Base-by-base conservation (phyloP, 2,329 filamentous ascomycete genomes). In the Penicillium fuscoglaucum region DNA sequence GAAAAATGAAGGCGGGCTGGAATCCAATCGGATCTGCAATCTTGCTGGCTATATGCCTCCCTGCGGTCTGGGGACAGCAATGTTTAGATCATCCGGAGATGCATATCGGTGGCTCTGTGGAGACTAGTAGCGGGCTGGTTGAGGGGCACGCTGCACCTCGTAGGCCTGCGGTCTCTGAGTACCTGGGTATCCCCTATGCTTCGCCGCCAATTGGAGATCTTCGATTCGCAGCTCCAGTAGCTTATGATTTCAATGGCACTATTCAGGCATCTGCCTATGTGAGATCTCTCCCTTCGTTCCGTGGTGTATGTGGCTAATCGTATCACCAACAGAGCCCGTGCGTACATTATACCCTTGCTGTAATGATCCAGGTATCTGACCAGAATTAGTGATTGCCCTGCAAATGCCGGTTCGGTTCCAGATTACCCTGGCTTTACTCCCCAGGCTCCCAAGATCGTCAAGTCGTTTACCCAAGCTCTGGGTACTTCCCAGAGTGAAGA, bases 401-500 rank as follows among this genome's bases (percentile, higher is more conserved):
- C 61, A 28, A 65, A 58, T 41, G 52, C 59, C 9, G 61, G 58
- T 3, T 55, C 61, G 24, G 28, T 58, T 15, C 62, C 65, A n/a
- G 52, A 55, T 41, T 69, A 64, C 29, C 68, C 68, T 13, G 61
- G 60, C 17, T 57, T 62, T 10, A 69, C 64, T 15, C 59, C 58
- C 12, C 67, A 70, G 39, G 65, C 60, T 17, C 46, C 58, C 4
- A 46, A 15, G 9, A 64, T 71, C 26, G 33, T 69, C 8, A 61
- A 65, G 26, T 55, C 62, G 3, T 68, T 70, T 45, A 65, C 63
- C 13, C 57, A 61, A 15, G 50, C 59, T n/a, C n/a, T 58, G 12
- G 58, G 49, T 0, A 67, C 67, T 15, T 68, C 69, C 1, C 74
- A 75, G 51, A 67, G 65, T 46, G 68, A 74, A 58, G 74, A 76